Base-by-base conservation (phyloP, 2,329 filamentous ascomycete genomes). In the Rutstroemia sp. region DNA sequence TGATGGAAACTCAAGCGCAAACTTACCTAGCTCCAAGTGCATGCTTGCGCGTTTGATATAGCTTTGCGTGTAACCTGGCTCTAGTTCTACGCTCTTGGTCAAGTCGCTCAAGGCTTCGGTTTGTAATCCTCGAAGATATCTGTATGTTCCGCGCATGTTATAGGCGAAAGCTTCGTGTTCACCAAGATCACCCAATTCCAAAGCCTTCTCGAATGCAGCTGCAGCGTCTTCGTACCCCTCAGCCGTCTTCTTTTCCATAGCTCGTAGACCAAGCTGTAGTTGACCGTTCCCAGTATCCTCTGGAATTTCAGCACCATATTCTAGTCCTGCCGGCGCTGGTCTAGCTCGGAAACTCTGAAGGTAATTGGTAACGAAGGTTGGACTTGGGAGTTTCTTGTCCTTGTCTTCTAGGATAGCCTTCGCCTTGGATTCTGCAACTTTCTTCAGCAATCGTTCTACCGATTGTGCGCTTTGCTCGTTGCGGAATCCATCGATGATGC, bases 11-110 rank as follows among this genome's bases (percentile, higher is more conserved):
- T 8, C 23, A 2, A 5, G 17, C 12, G 38, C 19, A 44, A 38
- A 69, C 81, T 66, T 78, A 87, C 88, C 92, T 59, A 94, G 84
- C 75, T 99, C 94, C 40, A 99, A 80, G 72, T 95, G 89, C 87
- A 99, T 95, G 79, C 92, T 97, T 55, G 94, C 94, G 58, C 94
- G 88, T 81, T 99, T 99, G 76, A 99, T 96, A 73, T 95, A 97
- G 76, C 89, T 96, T 76, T 99, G 94, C 7, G 91, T 95, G 75
- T 97, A 79, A 8, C 82, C 78, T 14, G 90, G 88, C 68, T 97
- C 87, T 48, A 97, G 78, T 73, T 96, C 89, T 58, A 97, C 87
- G 72, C 90, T 95, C 82, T 89, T 94, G 72, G 91, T 89, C 68
- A 99, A 81, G 70, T 97, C 94, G 42, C 79, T 76, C 63, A 96